Evolutionary conservation across 257 asterid species (phyloP).

Genomic region (Fraxinus cuspidata): DNA sequence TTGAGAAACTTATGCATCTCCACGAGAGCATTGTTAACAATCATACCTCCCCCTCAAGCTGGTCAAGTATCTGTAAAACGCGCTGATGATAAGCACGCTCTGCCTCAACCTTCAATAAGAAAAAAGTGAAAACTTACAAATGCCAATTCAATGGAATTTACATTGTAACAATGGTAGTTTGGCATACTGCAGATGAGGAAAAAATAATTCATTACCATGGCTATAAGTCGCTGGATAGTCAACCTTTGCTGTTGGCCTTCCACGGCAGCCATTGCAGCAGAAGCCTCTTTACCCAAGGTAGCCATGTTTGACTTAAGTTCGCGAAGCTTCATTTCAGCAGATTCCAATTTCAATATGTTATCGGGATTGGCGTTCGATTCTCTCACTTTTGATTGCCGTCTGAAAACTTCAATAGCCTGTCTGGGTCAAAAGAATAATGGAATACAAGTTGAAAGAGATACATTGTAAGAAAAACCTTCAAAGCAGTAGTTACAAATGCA

Average conservation of each 20-base stretch:
- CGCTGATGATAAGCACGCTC: constrained; percentile 63
- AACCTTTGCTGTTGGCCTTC: constrained; percentile 68
- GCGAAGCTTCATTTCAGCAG: constrained; percentile 59
- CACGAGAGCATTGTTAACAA: neutral
- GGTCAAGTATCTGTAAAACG: constrained; percentile 63
- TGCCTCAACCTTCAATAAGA: constrained; percentile 59
- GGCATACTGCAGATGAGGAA: neutral
- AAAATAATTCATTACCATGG: constrained; percentile 45
- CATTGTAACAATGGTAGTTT: neutral
- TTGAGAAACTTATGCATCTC: neutral
- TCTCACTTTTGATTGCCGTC: constrained; percentile 56
- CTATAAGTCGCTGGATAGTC: constrained; percentile 58
- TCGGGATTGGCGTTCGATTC: constrained; percentile 53
- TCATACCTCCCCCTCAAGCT: constrained; percentile 70
- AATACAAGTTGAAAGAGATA: constrained; percentile 2
- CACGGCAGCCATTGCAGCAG: constrained; percentile 68
- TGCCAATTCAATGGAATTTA: neutral
- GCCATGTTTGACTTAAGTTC: constrained; percentile 65
- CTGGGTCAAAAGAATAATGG: constrained; percentile 30
- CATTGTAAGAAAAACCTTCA: neutral
- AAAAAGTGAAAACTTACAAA: constrained; percentile 15
- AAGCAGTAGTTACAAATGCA: neutral
- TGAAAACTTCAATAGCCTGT: constrained; percentile 69
- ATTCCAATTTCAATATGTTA: constrained; percentile 46
- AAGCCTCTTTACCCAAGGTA: constrained; percentile 64